Conservation (phyloP, 345 rosid genomes). For the Rhodamnia argentea region DNA sequence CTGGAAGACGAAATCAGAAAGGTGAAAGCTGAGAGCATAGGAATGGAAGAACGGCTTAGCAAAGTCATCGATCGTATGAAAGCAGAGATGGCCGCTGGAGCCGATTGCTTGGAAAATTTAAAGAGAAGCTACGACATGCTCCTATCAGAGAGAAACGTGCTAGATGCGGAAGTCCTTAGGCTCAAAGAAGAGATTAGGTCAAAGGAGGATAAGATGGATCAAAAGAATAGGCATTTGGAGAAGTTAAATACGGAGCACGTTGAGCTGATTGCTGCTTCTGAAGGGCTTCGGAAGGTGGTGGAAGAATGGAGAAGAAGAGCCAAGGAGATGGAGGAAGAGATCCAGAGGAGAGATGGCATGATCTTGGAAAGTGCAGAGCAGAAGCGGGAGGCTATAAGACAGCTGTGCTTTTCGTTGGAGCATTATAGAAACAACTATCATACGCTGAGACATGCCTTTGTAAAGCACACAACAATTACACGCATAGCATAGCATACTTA, state of each 20-base stretch:
- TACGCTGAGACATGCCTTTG: slow-evolving; percentile 33
- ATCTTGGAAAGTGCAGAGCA: slow-evolving; percentile 49
- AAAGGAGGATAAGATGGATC: slow-evolving; percentile 23
- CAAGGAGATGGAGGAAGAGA: slow-evolving; percentile 34
- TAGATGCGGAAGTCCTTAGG: slow-evolving; percentile 9
- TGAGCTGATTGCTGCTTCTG: slow-evolving; percentile 20
- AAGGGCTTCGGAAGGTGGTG: slow-evolving; percentile 10
- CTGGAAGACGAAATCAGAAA: slow-evolving; percentile 54
- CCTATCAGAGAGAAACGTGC: slow-evolving; percentile 28
- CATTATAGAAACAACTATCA: slow-evolving; percentile 43
- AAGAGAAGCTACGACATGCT: slow-evolving; percentile 17
- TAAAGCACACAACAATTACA: slow-evolving; percentile 11
- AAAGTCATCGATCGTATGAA: slow-evolving; percentile 25
- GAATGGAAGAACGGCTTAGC: slow-evolving; percentile 22
- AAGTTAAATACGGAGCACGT: slow-evolving; percentile 39
- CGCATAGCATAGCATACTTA: background rate
- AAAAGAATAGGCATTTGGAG: slow-evolving; percentile 37
- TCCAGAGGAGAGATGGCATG: slow-evolving; percentile 27
- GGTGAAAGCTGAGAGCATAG: slow-evolving; percentile 33
- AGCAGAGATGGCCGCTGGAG: slow-evolving; percentile 29
- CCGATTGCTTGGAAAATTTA: slow-evolving; percentile 16
- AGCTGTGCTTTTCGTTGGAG: slow-evolving; percentile 59
- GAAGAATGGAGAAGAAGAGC: slow-evolving; percentile 26
- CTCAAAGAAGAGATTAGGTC: slow-evolving; percentile 24
- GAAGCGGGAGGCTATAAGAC: slow-evolving; percentile 69